Evolutionary conservation across 2,329 filamentous ascomycete species (phyloP).

Genomic region (Lasiodiplodia theobromae): DNA sequence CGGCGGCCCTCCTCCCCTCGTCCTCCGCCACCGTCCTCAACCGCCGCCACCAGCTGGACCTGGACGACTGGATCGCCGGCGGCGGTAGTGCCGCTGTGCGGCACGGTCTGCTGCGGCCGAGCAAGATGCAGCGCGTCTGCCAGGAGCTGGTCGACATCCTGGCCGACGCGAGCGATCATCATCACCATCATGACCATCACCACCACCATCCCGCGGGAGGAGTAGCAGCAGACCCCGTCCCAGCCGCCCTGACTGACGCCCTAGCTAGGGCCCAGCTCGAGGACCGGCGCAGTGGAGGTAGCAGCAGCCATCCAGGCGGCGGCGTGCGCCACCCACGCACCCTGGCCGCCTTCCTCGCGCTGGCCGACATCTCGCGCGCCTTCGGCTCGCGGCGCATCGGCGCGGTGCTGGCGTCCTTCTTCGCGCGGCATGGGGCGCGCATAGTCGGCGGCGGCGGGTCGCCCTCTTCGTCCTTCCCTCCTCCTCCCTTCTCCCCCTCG

Average conservation of each 20-base stretch:
- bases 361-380: constrained; percentile 23
- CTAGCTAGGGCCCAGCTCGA: constrained; percentile 10
- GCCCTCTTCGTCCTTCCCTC: too few species aligned
- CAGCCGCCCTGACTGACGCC: neutral
- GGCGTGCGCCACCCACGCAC: constrained; percentile 2
- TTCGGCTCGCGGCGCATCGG: constrained; percentile 17
- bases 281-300: neutral
- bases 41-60: constrained; percentile 20
- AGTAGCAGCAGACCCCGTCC: neutral
- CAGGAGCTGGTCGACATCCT: constrained; percentile 15
- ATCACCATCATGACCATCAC: too few species aligned
- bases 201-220: neutral
- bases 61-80: constrained; percentile 13
- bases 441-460: neutral
- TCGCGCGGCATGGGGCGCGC: constrained; percentile 9
- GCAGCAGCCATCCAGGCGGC: too few species aligned
- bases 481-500: too few species aligned
- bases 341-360: constrained; percentile 3
- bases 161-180: neutral
- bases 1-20: neutral
- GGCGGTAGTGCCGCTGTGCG: neutral
- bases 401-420: constrained; percentile 6
- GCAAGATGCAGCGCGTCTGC: neutral
- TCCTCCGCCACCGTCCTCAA: neutral
- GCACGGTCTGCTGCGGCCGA: neutral